A percentile compares a stretch with the other conserved stretches of the same genome.
phyloP scores from a whole-genome alignment of 2,329 filamentous ascomycete genomes.

The Penicillium sp. region DNA sequence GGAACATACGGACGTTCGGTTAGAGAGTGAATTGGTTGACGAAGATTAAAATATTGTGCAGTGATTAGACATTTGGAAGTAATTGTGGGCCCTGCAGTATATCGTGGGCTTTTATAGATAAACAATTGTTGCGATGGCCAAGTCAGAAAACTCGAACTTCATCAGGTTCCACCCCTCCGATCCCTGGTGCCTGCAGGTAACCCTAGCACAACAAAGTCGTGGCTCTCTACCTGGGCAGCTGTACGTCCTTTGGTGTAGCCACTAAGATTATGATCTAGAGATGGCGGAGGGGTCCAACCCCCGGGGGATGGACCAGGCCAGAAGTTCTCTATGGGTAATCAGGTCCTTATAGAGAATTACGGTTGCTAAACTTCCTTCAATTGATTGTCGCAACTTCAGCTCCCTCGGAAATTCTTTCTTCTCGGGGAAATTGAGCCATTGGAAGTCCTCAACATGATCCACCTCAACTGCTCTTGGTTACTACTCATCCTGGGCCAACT shows the following conservation, averaged over 20 bases:
- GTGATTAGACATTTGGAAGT: neutral
- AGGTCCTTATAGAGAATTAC: neutral
- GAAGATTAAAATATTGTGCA: neutral
- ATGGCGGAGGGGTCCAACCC: neutral
- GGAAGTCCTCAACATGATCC: neutral
- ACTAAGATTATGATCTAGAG: neutral
- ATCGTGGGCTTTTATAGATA: neutral
- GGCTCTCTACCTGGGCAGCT: neutral
- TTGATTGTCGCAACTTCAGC: neutral
- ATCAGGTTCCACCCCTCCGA: neutral
- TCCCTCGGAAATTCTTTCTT: neutral
- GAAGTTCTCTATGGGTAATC: neutral
- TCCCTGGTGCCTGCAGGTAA: neutral
- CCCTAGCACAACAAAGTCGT: neutral
- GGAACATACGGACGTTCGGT: neutral
- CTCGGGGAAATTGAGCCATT: neutral
- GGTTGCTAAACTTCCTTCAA: no score
- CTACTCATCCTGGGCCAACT: neutral
- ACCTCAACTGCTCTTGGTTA: neutral
- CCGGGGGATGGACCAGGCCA: neutral
- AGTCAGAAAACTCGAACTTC: neutral
- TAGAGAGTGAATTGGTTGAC: neutral
- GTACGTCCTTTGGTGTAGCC: neutral
- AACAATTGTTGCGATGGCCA: neutral
- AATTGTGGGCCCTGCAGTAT: neutral